Base-by-base conservation (phyloP, 1,284 basidiomycete species). In the Fomitopsis betulina region DNA sequence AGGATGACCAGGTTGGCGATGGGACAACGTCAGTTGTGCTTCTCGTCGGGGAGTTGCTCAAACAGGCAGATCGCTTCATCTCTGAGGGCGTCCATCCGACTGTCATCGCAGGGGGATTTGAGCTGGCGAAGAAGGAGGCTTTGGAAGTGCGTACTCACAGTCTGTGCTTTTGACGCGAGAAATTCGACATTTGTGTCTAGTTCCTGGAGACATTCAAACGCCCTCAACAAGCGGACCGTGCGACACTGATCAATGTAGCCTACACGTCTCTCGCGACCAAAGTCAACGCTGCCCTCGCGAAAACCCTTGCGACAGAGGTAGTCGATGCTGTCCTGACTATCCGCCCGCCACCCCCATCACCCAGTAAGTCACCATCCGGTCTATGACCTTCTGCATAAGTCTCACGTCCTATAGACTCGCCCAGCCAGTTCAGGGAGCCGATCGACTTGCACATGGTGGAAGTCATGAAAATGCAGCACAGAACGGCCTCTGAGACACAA, bases 401-500 rank as follows among this genome's bases (percentile, higher is more conserved):
- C 49, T 59, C 3, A 66, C 58, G 56, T 53, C 60, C 61, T n/a
- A n/a, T 61, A 89, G 85, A 82, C 61, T 73, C 80, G 19, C 74
- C 80, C 63, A 85, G 87, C 65, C 84, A 87, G 67, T 89, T 84
- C 78, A 81, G 82, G 56, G 87, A 94, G 67, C 95, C 96, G 50
- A 97, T 99, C 71, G 97, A 99, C 78, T 78, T 99, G 62, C 96
- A 99, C 78, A 99, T 99, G 97, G 83, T 99, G 58, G 97, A 99
- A 76, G 89, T 99, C 67, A 99, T 99, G 96, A 99, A 99, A 81
- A 99, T 99, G 97, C 96, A 98, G 75, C 97, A 99, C 79, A 90
- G 95, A 70, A 96, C 91, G 55, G 95, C 97, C 60, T 95, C 94
- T 47, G 97, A 99, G 76, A 99, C 97, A n/a, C 92, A 97, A 73